These are phyloP conservation scores for Pleurotus salmoneostramineus DNA, from an alignment of 768 basidiomycete species.

Conservation along the genomic window DNA sequence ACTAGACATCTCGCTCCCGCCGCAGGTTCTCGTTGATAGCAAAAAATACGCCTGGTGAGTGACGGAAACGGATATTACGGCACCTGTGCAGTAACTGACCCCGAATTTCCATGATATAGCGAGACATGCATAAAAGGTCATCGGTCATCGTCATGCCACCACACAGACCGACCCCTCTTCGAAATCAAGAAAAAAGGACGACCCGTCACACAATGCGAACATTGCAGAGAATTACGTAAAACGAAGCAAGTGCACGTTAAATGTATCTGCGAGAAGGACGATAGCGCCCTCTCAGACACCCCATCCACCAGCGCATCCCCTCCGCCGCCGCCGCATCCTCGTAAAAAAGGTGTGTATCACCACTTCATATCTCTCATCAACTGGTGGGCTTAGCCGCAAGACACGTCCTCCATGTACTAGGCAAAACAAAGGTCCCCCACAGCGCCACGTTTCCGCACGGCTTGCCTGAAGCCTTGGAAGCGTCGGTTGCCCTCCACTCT, in stretches of 20 bases:
- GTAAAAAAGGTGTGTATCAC: constrained; percentile 62
- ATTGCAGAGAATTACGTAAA: constrained; percentile 83
- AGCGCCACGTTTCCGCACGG: constrained; percentile 80
- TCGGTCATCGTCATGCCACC: constrained; percentile 84
- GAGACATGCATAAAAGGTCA: constrained; percentile 95
- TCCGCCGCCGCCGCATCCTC: constrained; percentile 29
- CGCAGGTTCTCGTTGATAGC: constrained; percentile 65
- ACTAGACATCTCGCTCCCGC: background rate
- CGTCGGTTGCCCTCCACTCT: constrained; percentile 47
- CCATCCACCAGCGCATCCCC: constrained; percentile 23
- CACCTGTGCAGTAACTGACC: constrained; percentile 9
- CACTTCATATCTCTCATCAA: constrained; percentile 6
- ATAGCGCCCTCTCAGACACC: constrained; percentile 50
- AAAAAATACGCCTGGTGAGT: constrained; percentile 83
- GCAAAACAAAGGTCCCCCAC: constrained; percentile 55
- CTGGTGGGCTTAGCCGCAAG: constrained; percentile 45
- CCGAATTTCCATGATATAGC: constrained; percentile 32
- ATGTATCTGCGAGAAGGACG: constrained; percentile 78
- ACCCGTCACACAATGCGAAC: constrained; percentile 87
- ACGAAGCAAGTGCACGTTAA: constrained; percentile 84
- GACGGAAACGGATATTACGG: background rate
- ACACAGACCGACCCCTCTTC: constrained; percentile 83
- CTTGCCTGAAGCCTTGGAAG: constrained; percentile 66
- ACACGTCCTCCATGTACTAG: constrained; percentile 31
- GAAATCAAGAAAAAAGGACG: constrained; percentile 94